Base-by-base conservation (phyloP, 805 yeast genomes). In the Myxozyma mucilagina region DNA sequence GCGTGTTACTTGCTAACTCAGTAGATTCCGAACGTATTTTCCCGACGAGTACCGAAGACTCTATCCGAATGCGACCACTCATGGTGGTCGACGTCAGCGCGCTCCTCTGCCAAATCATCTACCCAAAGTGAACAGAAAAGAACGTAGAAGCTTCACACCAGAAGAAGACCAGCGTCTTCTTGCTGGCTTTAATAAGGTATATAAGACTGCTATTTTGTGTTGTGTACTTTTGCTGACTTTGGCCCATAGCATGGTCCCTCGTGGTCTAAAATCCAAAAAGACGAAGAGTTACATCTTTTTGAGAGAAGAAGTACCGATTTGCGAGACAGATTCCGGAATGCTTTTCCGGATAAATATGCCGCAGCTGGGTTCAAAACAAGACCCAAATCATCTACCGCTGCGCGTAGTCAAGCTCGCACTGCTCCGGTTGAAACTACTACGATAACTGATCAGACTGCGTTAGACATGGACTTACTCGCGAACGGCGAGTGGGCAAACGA, bases 211-310 rank as follows among this genome's bases (percentile, higher is more conserved):
- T 43, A 9, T 6, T 32, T 29, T 31, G n/a, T 24, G 31, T 29
- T 24, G 44, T 18, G 32, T 43, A 1, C 44, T 10, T 32, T 34
- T 56, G 34, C 18, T 39, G 31, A 44, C 41, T 45, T 4, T 24
- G 20, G 1, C 2, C 2, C 31, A 29, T 67, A 72, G 66, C 79
- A 78, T 63, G 81, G 81, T 18, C 78, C 80, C 3, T 76, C 79
- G 3, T 78, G 81, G 81, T 72, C 77, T 59, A 77, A 77, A 66
- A 78, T 78, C 59, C 80, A 78, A 66, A 73, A 77, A 18, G 81
- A 78, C 64, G 72, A 72, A 45, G 63, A 68, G 16, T 68, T 78
- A 49, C 73, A 73, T 13, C 69, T 78, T 41, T 66, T 67, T 53
- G 76, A 73, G 55, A 72, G 81, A 48, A 75, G 81, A 29, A 72